A percentile compares a stretch with the other conserved stretches of the same genome.
These are phyloP conservation scores for Exophiala sideris DNA, from an alignment of 2,329 filamentous ascomycete species.

Conservation along the genomic window DNA sequence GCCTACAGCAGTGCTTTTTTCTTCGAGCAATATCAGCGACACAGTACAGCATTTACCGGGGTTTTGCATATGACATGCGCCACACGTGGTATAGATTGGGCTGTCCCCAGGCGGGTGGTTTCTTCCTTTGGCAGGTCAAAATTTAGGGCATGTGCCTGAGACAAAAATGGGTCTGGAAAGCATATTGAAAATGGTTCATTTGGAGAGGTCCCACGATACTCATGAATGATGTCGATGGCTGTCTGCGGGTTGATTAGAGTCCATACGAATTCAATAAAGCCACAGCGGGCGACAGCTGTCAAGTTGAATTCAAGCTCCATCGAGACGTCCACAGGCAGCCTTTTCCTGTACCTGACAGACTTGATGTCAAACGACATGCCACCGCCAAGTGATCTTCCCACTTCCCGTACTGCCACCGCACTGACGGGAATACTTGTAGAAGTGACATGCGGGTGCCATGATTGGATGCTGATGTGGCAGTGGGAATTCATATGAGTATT, in stretches of 20 bases:
- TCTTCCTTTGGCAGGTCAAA: not conserved
- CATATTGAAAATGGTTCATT: not conserved
- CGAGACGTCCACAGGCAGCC: not conserved
- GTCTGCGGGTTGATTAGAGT: not conserved
- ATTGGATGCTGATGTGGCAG: no score
- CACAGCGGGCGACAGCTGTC: not conserved
- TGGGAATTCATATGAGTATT: no score
- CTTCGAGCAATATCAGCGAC: constrained; percentile 13
- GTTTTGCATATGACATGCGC: constrained; percentile 7
- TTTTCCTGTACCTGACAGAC: not conserved
- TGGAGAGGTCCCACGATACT: not conserved
- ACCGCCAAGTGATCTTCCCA: no score
- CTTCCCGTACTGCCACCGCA: no score
- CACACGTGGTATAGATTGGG: constrained; percentile 2
- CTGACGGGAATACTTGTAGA: no score
- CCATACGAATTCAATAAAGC: not conserved
- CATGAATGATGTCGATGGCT: constrained; percentile 8
- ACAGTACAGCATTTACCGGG: constrained; percentile 10
- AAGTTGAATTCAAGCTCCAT: not conserved
- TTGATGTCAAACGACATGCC: not conserved
- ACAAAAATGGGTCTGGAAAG: not conserved
- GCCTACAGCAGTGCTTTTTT: constrained; percentile 5
- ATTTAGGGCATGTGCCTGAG: constrained; percentile 1
- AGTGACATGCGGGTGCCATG: no score
- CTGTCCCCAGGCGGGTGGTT: not conserved